Evolutionary conservation across 257 asterid species (phyloP).

Genomic region (Gardenia jasminoides): DNA sequence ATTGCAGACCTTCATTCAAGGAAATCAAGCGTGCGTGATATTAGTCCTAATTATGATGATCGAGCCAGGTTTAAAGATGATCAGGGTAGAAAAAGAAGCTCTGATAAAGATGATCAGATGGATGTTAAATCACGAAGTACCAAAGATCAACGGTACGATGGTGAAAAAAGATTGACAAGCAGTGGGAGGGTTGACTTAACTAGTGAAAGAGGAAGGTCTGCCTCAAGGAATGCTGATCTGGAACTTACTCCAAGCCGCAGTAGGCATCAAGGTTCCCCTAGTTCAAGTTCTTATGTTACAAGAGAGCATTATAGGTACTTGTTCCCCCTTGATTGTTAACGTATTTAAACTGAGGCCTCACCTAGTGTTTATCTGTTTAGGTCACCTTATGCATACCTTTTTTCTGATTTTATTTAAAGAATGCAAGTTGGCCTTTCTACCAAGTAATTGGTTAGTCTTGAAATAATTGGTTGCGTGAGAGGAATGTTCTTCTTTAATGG

Average conservation of each 20-base stretch:
- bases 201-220: slow-evolving; percentile 66
- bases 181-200: slow-evolving; percentile 43
- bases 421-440: not conserved
- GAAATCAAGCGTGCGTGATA: slow-evolving; percentile 56
- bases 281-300: slow-evolving; percentile 57
- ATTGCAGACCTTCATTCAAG: slow-evolving; percentile 55
- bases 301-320: slow-evolving; percentile 74
- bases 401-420: not conserved
- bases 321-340: not conserved
- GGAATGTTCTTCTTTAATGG: not conserved
- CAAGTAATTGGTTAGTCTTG: not conserved
- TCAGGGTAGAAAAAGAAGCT: slow-evolving; percentile 63
- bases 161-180: slow-evolving; percentile 58
- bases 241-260: slow-evolving; percentile 53
- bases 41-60: slow-evolving; percentile 69
- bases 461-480: not conserved
- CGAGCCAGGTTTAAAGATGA: slow-evolving; percentile 68
- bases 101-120: slow-evolving; percentile 65
- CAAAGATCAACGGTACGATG: slow-evolving; percentile 64
- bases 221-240: slow-evolving; percentile 61
- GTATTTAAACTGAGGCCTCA: not conserved
- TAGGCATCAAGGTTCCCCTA: slow-evolving; percentile 77
- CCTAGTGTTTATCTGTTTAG: not conserved
- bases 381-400: not conserved
- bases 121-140: slow-evolving; percentile 65